Percentiles rank a stretch among this genome's conserved stretches.
phyloP scores from a whole-genome alignment of 2,329 filamentous ascomycete species.

The Fusarium proliferatum region DNA sequence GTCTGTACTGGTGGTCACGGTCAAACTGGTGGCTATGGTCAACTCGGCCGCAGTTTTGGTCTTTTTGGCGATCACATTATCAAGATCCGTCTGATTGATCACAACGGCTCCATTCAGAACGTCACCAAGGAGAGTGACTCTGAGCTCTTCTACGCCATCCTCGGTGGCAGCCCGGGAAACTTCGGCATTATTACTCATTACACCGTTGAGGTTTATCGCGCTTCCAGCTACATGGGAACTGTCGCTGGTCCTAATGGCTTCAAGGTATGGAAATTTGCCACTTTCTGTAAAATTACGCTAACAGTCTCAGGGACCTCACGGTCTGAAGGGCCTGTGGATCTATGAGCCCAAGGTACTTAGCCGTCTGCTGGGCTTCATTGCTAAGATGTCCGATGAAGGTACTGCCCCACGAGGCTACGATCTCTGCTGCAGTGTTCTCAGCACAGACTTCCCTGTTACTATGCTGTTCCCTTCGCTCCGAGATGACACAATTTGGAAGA shows the following conservation, averaged over 20 bases:
- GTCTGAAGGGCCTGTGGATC: conserved; percentile 55
- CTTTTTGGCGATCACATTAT: conserved; percentile 65
- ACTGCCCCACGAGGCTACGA: conserved; percentile 59
- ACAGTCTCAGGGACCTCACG: conserved; percentile 16
- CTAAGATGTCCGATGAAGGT: conserved; percentile 57
- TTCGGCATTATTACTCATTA: conserved; percentile 66
- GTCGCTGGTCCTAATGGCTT: conserved; percentile 21
- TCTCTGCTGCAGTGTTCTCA: conserved; percentile 59
- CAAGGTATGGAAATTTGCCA: neutral
- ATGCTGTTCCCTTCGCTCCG: conserved; percentile 51
- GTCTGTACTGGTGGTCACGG: conserved; percentile 60
- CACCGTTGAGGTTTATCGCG: conserved; percentile 57
- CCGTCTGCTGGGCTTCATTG: conserved; percentile 53
- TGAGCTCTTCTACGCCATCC: conserved; percentile 69
- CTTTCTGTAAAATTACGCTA: rapidly evolving
- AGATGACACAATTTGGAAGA: conserved; percentile 37
- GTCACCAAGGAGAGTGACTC: conserved; percentile 60
- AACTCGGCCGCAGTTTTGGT: conserved; percentile 61
- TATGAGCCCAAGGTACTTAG: conserved; percentile 54
- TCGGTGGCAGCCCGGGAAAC: conserved; percentile 68
- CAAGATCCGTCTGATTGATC: conserved; percentile 59
- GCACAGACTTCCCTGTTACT: conserved; percentile 52
- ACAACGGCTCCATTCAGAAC: conserved; percentile 56
- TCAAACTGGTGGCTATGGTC: conserved; percentile 61
- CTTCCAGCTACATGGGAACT: conserved; percentile 51